Evolutionary conservation across 164 flowering plant genomes (phyloP), one percentile per base, ranked within the genome.

Genomic region (Nymphaea colorata): DNA sequence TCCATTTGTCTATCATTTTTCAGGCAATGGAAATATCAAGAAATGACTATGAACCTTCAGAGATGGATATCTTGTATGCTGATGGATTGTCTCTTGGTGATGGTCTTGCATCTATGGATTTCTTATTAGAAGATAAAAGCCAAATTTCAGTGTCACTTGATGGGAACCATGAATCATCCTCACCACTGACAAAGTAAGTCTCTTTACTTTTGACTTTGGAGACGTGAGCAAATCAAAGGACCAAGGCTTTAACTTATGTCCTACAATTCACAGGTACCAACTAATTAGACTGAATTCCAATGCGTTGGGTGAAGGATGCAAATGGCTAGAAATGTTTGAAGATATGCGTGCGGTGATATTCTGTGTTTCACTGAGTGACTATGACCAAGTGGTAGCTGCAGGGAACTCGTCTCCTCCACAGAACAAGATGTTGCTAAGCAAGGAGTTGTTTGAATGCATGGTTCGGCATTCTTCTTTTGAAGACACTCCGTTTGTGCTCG

Each of bases 241-340:
- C 53, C 11, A 45, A 45, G 5, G 11, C 11, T 45, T 2, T 45
- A 1, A 45, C 53, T 45, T 45, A 15, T 41, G 16, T 61, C n/a
- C 63, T 25, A 61, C 63, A 16, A n/a, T 25, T 18, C 12, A 11
- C 72, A 84, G 85, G 66, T 84, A 77, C 72, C 79, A 84, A 64
- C 77, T 84, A 8, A 82, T 84, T 42, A 75, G 82, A 16, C 65
- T 82, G 62, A 79, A 75, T 75, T 55, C 87, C 7, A 84, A 76
- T 66, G 84, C 83, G 44, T 44, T 80, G 53, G 68, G 61, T 66
- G 85, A 84, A 59, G 81, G 85, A 17, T 84, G 82, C 67, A 82
- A 79, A 70, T 84, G 87, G 87, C 71, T 84, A 64, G 80, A 84
- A 71, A 84, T 84, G 87, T 84, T 84, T 69, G 87, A 84, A 73